A percentile compares a stretch with the other conserved stretches of the same genome.
Conservation (phyloP, 1,284 basidiomycete species). For the Phaffia rhodozyma region DNA sequence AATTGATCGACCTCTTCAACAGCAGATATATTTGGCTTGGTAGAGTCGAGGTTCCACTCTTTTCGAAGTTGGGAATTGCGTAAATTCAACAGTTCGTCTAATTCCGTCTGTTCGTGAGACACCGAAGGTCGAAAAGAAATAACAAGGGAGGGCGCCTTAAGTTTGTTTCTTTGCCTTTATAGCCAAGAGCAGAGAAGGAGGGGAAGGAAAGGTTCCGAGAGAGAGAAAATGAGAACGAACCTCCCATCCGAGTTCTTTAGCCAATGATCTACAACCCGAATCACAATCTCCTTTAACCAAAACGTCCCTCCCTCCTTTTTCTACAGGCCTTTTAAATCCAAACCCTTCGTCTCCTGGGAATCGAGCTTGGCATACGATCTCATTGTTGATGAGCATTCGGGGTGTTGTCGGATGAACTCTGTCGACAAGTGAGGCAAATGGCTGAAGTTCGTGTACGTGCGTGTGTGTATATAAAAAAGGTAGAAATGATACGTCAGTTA, state of each 20-base stretch:
- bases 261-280: constrained; percentile 27
- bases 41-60: not conserved
- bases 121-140: not conserved
- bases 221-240: constrained; percentile 12
- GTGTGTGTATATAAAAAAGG: no score
- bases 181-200: not conserved
- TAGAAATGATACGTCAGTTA: not conserved
- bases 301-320: constrained; percentile 26
- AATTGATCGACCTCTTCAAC: not conserved
- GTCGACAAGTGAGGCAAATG: constrained; percentile 43
- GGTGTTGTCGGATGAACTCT: constrained; percentile 36
- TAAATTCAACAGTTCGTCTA: constrained; percentile 25
- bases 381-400: constrained; percentile 43
- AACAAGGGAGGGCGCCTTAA: not conserved
- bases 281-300: constrained; percentile 36
- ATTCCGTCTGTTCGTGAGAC: constrained; percentile 22
- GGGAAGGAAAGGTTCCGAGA: not conserved
- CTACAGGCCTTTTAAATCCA: constrained; percentile 15
- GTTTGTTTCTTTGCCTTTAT: not conserved
- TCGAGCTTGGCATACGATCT: constrained; percentile 39
- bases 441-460: constrained; percentile 40
- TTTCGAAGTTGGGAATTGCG: constrained; percentile 27
- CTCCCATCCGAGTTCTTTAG: constrained; percentile 32
- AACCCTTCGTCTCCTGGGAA: constrained; percentile 20
- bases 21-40: not conserved